Percentiles rank a stretch among this genome's conserved stretches.
These are phyloP conservation scores for Jacaranda copaia DNA, from an alignment of 257 asterid genomes.

Conservation along the genomic window DNA sequence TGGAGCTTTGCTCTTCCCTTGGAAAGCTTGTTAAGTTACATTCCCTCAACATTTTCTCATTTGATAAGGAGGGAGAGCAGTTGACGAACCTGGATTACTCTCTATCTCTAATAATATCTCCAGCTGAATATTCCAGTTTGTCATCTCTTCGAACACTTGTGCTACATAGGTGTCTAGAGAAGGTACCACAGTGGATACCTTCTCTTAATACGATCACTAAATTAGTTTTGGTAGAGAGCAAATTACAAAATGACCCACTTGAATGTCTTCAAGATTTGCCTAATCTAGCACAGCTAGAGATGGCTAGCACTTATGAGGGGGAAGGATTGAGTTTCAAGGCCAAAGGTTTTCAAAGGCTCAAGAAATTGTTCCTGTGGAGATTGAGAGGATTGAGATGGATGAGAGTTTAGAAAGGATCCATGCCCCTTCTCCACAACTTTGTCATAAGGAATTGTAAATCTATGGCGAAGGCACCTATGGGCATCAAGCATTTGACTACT, in stretches of 20 bases:
- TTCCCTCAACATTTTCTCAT: not conserved
- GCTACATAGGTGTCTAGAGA: not conserved
- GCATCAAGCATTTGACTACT: conserved; percentile 15
- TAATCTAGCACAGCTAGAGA: not conserved
- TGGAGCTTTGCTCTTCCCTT: conserved; percentile 37
- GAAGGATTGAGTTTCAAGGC: conserved; percentile 30
- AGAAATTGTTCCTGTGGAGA: not conserved
- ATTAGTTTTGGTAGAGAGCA: not conserved
- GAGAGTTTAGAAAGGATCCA: conserved; percentile 21
- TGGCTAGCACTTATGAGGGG: conserved; percentile 20
- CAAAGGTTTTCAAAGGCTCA: conserved; percentile 29
- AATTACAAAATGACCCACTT: conserved; percentile 15
- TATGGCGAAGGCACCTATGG: conserved; percentile 28
- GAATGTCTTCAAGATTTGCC: conserved; percentile 32
- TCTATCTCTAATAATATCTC: not conserved
- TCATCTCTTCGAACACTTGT: not conserved
- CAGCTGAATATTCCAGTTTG: not conserved
- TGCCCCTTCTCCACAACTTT: conserved; percentile 26
- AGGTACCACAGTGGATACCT: conserved; percentile 36
- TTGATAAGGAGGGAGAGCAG: not conserved
- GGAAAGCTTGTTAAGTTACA: conserved; percentile 31
- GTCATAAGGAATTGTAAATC: not conserved
- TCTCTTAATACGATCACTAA: conserved; percentile 10
- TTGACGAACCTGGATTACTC: conserved; percentile 1
- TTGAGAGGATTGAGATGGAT: conserved; percentile 21